phyloP scores from a whole-genome alignment of 2,329 filamentous ascomycete species.

The Arachnomyces sp. region DNA sequence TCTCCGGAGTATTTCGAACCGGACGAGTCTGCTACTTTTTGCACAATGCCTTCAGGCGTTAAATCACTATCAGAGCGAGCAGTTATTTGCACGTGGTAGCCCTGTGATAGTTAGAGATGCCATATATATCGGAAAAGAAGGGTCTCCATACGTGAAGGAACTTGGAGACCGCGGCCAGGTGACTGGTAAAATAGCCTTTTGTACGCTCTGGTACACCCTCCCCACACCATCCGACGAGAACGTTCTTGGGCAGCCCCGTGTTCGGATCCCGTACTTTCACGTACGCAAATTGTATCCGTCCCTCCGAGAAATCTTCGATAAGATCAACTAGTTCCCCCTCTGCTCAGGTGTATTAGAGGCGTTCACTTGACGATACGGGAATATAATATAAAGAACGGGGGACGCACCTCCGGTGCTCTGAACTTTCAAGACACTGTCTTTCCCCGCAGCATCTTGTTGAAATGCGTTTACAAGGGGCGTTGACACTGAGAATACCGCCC shows the following conservation, averaged over 20 bases:
- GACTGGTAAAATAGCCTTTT: constrained; percentile 97
- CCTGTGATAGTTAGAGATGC: constrained; percentile 35
- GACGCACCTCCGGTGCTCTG: constrained; percentile 76
- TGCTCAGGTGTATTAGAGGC: constrained; percentile 32
- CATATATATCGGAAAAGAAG: constrained; percentile 1
- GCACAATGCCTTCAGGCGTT: constrained; percentile 75
- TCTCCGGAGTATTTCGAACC: constrained; percentile 85
- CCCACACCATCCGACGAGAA: constrained; percentile 93
- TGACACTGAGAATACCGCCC: constrained; percentile 89
- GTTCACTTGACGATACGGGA: constrained; percentile 1
- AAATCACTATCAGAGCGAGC: constrained; percentile 86
- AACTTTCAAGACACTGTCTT: constrained; percentile 93
- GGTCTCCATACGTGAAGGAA: constrained; percentile 60
- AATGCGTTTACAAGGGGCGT: constrained; percentile 89
- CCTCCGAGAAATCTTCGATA: constrained; percentile 93
- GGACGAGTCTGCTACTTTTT: constrained; percentile 90
- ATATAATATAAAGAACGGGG: background rate
- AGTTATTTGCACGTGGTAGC: constrained; percentile 96
- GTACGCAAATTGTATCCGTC: constrained; percentile 92
- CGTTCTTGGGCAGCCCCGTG: constrained; percentile 77
- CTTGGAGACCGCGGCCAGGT: constrained; percentile 80
- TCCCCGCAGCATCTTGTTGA: constrained; percentile 67
- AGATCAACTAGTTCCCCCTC: constrained; percentile 87
- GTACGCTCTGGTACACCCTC: constrained; percentile 97
- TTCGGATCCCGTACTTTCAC: constrained; percentile 96